Evolutionary conservation across 805 yeast species (phyloP).

Genomic region (Metschnikowia matae): DNA sequence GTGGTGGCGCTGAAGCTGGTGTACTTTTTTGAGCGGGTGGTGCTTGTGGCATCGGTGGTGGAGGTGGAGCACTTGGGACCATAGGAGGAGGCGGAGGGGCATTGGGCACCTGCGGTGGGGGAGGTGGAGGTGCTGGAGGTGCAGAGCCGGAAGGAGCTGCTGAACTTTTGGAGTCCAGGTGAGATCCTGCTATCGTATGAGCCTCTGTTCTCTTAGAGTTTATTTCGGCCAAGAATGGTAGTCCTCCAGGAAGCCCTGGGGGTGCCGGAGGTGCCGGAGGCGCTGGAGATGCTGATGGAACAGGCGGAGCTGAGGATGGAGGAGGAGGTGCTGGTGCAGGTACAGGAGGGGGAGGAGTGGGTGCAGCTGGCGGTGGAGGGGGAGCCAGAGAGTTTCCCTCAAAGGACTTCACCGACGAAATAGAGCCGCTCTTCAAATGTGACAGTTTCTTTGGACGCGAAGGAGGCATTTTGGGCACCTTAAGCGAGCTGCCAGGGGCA

Average conservation of each 20-base stretch:
- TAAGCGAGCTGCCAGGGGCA: constrained; percentile 1
- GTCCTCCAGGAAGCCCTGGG: constrained; percentile 8
- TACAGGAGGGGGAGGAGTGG: neutral
- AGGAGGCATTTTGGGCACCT: constrained; percentile 36
- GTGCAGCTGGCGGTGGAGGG: neutral
- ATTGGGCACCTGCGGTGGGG: constrained; percentile 19
- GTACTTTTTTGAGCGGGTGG: constrained; percentile 21
- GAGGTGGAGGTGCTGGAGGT: constrained; percentile 13
- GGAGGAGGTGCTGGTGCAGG: constrained; percentile 11
- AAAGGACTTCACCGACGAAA: constrained; percentile 18
- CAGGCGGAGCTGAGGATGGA: constrained; percentile 13
- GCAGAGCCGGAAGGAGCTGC: constrained; percentile 18
- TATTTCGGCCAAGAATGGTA: constrained; percentile 18
- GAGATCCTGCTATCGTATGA: constrained; percentile 5
- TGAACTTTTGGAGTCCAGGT: neutral
- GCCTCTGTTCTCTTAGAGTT: constrained; percentile 12
- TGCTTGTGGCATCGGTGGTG: constrained; percentile 12
- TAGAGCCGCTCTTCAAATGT: constrained; percentile 27
- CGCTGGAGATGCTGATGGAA: constrained; percentile 9
- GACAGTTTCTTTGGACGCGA: constrained; percentile 37
- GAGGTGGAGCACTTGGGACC: constrained; percentile 20
- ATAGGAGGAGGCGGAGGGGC: constrained; percentile 8
- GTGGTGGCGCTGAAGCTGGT: constrained; percentile 21
- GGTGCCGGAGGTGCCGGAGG: constrained; percentile 7
- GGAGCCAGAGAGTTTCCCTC: constrained; percentile 6